A percentile compares a stretch with the other conserved stretches of the same genome.
These are phyloP conservation scores for Gryganskiella cystojenkinii DNA, from an alignment of 192 early-diverging fungal species.

Conservation along the genomic window DNA sequence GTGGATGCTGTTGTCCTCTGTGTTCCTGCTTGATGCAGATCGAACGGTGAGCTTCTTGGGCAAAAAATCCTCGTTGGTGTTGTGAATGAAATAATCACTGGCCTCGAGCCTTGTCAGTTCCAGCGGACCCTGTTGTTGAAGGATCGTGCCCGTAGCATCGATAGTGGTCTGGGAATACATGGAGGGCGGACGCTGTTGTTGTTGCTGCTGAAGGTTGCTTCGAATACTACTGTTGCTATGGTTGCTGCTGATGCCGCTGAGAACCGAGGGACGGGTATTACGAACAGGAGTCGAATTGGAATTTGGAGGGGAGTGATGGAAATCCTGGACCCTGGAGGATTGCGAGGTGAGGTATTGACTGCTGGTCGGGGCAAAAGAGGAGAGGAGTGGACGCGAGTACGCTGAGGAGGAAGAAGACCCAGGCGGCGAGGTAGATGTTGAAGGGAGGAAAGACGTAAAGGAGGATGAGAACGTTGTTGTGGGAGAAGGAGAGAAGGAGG, in stretches of 20 bases:
- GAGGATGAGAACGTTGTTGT: neutral
- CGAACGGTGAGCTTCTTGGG: constrained; percentile 4
- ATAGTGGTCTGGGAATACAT: constrained; percentile 35
- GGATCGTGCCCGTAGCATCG: constrained; percentile 22
- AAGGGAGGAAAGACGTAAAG: neutral
- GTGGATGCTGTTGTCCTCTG: constrained; percentile 4
- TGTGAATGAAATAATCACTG: constrained; percentile 15
- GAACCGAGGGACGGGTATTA: neutral
- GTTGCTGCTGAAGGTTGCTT: neutral
- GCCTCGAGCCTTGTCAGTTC: constrained; percentile 21
- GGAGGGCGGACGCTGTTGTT: neutral
- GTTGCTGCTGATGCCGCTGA: neutral
- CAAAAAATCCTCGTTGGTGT: constrained; percentile 1
- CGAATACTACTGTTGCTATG: constrained; percentile 6
- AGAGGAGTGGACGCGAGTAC: constrained; percentile 6
- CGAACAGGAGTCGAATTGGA: neutral
- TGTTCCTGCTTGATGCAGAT: neutral
- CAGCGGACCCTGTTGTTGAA: constrained; percentile 12
- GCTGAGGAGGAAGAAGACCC: constrained; percentile 6
- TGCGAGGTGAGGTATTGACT: constrained; percentile 41
- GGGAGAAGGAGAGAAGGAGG: constrained; percentile 1
- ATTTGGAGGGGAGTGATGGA: neutral
- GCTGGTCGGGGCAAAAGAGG: constrained; percentile 22
- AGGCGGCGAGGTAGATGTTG: constrained; percentile 3
- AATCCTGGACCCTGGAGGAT: constrained; percentile 35